Conservation (phyloP, 768 basidiomycete species). For the Phlegmacium glaucopus region DNA sequence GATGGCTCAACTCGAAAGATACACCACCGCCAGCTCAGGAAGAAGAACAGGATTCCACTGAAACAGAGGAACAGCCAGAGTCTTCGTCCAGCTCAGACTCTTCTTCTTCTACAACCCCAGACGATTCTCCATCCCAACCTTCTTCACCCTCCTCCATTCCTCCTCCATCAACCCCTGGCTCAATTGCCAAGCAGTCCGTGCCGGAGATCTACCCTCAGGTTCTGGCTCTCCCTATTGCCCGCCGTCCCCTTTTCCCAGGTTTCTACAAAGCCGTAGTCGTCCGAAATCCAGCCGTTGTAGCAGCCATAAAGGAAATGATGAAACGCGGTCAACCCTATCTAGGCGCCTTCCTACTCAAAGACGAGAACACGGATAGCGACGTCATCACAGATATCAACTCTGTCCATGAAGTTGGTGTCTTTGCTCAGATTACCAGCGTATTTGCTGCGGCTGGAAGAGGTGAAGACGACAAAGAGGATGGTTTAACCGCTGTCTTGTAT, state of each 20-base stretch:
- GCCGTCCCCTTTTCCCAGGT: conserved; percentile 93
- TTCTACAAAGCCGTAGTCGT: conserved; percentile 99
- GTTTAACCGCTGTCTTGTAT: conserved; percentile 94
- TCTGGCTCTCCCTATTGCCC: conserved; percentile 91
- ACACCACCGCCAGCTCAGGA: too few species aligned
- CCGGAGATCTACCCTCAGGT: conserved; percentile 93
- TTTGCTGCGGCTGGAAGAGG: conserved; percentile 60
- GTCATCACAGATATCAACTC: conserved; percentile 85
- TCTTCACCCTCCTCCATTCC: conserved; percentile 16
- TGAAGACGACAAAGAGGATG: conserved; percentile 76
- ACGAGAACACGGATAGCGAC: conserved; percentile 89
- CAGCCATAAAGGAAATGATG: conserved; percentile 95
- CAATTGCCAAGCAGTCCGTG: conserved; percentile 82
- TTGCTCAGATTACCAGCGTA: conserved; percentile 94
- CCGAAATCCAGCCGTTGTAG: conserved; percentile 85
- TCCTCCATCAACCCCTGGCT: conserved; percentile 34
- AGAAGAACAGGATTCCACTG: too few species aligned
- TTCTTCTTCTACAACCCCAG: too few species aligned
- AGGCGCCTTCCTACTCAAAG: conserved; percentile 94
- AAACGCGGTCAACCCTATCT: conserved; percentile 96
- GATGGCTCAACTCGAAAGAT: too few species aligned
- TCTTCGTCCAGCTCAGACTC: too few species aligned
- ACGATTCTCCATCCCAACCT: too few species aligned
- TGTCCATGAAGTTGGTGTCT: conserved; percentile 92
- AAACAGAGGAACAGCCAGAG: too few species aligned